These are phyloP conservation scores for Rhododendron griersonianum DNA, from an alignment of 148 eudicot genomes.

Conservation along the genomic window DNA sequence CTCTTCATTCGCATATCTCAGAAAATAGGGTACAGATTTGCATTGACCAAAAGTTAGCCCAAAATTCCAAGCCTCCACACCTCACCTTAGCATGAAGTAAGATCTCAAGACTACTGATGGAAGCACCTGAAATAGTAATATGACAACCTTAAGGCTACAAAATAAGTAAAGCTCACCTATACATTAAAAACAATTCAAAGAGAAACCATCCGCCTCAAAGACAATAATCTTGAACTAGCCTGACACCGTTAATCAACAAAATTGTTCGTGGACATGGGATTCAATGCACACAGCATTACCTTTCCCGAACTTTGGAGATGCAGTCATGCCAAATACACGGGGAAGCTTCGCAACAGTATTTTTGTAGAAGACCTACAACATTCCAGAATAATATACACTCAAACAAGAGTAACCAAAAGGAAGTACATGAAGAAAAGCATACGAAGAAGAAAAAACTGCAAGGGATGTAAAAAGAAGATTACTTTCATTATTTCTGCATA, in stretches of 20 bases:
- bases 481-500: conserved; percentile 99
- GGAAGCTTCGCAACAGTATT: conserved; percentile 42
- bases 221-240: background rate
- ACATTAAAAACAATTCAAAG: background rate
- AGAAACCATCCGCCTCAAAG: background rate
- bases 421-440: conserved; percentile 5
- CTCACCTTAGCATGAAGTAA: conserved; percentile 90
- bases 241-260: background rate
- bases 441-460: background rate
- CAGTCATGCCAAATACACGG: conserved; percentile 99
- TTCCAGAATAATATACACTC: conserved; percentile 4
- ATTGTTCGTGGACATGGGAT: background rate
- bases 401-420: conserved; percentile 2
- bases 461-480: conserved; percentile 2
- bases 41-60: background rate
- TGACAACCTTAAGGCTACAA: conserved; percentile 3
- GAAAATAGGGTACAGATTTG: background rate
- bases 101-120: conserved; percentile 75
- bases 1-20: background rate
- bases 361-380: conserved; percentile 72
- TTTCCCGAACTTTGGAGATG: conserved; percentile 87
- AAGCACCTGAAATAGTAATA: conserved; percentile 65
- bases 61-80: conserved; percentile 3
- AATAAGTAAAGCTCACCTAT: background rate
- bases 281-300: conserved; percentile 34